Base-by-base conservation (phyloP, 169 alveolate genomes). In the Plasmodium falciparum region DNA sequence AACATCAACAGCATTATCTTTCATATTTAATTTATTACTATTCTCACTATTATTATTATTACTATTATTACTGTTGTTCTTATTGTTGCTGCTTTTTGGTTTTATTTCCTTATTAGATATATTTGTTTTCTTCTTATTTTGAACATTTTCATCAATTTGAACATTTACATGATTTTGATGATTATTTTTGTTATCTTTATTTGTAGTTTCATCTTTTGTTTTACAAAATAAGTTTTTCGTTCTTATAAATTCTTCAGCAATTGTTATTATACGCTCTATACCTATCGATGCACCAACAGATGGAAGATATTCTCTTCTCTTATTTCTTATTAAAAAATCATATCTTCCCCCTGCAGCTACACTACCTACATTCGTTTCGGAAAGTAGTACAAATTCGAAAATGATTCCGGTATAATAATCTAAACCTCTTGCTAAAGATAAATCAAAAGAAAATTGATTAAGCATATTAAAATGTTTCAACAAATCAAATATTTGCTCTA, bases 331-430 rank as follows among this genome's bases (percentile, higher is more conserved):
- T 39, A 98, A 94, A 22, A 94, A 96, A 86, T 98, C 99, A 86
- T 98, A 98, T 73, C 99, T 91, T 9, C 99, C 99, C 12, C 99
- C 99, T 8, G 99, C 99, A n/a, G 98, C 99, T 13, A 98, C 97
- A 22, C 99, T 97, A 2, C 99, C 99, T 26, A 98, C 96, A 45
- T 93, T 94, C 17, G 91, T 76, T 22, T 92, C 94, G 12, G 95
- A 96, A 11, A 95, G 88, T 13, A 98, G 91, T 33, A 98, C 98
- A 11, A 99, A 99, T 86, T 98, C 99, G 67, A 96, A 98, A 50
- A 98, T 98, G 5, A 98, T 94, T 0, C 99, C 99, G 12, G 99
- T 98, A 91, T 98, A 98, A 94, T 98, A 98, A 92, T 98, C 99
- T 65, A 98, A 95, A 6, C 99, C 99, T 90, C 99, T 93, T 5